A percentile compares a stretch with the other conserved stretches of the same genome.
Conservation (phyloP, 106 monocot species). For the Alisma plantagoaquatica region DNA sequence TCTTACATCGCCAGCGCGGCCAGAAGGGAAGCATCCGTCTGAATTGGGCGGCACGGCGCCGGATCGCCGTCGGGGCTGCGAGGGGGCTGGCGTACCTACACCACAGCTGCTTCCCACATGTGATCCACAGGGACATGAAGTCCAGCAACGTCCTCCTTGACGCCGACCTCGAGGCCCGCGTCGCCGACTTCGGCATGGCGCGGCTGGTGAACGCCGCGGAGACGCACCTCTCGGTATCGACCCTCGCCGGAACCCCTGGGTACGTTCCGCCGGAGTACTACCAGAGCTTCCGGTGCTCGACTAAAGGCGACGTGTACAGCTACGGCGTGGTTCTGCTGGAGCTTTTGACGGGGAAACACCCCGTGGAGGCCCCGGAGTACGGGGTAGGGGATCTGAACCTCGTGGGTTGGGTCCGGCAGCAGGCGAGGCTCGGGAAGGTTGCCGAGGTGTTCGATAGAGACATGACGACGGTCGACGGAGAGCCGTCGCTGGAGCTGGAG, state of each 20-base stretch:
- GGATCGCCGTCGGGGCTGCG: conserved; percentile 72
- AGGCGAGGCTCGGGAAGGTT: conserved; percentile 44
- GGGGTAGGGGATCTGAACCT: conserved; percentile 84
- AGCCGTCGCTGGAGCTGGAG: conserved; percentile 55
- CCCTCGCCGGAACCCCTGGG: conserved; percentile 79
- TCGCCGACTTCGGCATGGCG: conserved; percentile 94
- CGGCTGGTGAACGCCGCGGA: conserved; percentile 72
- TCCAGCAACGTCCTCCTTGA: conserved; percentile 85
- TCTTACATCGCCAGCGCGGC: conserved; percentile 48
- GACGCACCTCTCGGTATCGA: conserved; percentile 81
- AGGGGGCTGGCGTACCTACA: conserved; percentile 78
- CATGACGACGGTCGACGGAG: conserved; percentile 51
- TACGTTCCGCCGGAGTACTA: conserved; percentile 94
- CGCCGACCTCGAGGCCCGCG: conserved; percentile 65
- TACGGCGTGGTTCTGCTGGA: conserved; percentile 82
- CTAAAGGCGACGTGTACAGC: conserved; percentile 91
- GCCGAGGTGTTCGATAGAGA: conserved; percentile 62
- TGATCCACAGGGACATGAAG: conserved; percentile 95
- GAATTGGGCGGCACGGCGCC: conserved; percentile 57
- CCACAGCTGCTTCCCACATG: conserved; percentile 84
- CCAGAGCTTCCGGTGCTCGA: conserved; percentile 87
- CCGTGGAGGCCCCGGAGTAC: conserved; percentile 64
- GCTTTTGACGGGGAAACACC: conserved; percentile 58
- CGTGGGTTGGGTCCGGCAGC: conserved; percentile 92
- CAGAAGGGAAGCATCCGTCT: conserved; percentile 56